Base-by-base conservation (phyloP, 176 grass and related monocot genomes). In the Oryza glaberrima region DNA sequence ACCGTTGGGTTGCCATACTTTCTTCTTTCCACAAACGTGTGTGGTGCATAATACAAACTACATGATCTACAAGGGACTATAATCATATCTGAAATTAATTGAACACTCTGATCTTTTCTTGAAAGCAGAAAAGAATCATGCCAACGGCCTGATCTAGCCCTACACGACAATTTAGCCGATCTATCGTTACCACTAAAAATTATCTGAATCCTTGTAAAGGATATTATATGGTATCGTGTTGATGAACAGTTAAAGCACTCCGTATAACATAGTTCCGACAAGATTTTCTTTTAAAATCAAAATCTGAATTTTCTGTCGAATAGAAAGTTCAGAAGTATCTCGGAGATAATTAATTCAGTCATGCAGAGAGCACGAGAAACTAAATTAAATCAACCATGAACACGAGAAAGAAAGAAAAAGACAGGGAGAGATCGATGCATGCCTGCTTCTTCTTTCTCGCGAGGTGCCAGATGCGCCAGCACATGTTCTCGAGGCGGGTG, bases 391-490 rank as follows among this genome's bases (percentile, higher is more conserved):
- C 35, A 36, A 36, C 35, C 52, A 19, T 1, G 17, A 20, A 20
- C 52, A 58, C 52, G 52, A 58, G 54, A 58, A 58, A 58, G 54
- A 58, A 56, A 49, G 7, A 38, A 38, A 36, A 36, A 36, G 3
- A 48, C 46, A 48, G 32, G 16, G 16, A 5, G 19, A 66, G 32
- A 30, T 32, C 30, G 40, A 8, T 41, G 40, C 6, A 41, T 19
- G 85, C 96, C 96, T 94, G 93, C 70, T 96, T 99, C 93, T 99
- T 95, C 96, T 99, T 96, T 43, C 96, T 91, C 16, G 96, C 70
- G 78, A 99, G 93, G 83, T 99, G 91, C 96, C 96, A 99, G 86
- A 99, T 99, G 32, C 96, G 90, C 96, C 96, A 99, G 90, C 93
- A 99, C 93, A 99, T 99, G 93, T 99, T 99, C 89, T 99, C 96